A percentile compares a stretch with the other conserved stretches of the same genome.
These are phyloP conservation scores for Taphrina sp. DNA, from an alignment of 1,139 yeast species.

Conservation along the genomic window DNA sequence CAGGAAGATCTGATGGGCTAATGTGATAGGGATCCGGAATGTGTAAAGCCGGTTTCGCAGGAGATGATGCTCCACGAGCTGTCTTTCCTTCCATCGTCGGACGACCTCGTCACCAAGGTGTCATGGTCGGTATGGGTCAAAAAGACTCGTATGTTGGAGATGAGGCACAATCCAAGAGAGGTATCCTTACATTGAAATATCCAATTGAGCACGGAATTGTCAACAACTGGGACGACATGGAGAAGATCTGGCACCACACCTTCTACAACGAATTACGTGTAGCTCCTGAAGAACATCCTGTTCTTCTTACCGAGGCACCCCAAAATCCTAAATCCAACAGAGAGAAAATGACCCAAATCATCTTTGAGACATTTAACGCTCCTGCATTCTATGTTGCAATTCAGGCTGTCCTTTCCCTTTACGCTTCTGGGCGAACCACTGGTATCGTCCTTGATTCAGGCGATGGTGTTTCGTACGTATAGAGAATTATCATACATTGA, in stretches of 20 bases:
- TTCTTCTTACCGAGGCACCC: constrained; percentile 97
- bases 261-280: constrained; percentile 97
- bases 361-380: constrained; percentile 98
- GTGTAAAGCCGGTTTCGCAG: constrained; percentile 81
- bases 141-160: constrained; percentile 99
- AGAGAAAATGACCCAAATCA: constrained; percentile 98
- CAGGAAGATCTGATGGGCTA: not conserved
- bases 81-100: constrained; percentile 99
- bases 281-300: constrained; percentile 99
- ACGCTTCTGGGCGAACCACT: constrained; percentile 99
- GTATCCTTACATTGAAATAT: constrained; percentile 96
- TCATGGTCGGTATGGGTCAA: constrained; percentile 88
- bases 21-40: constrained; percentile 28
- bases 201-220: constrained; percentile 99
- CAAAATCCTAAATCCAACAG: constrained; percentile 99
- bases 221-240: constrained; percentile 99
- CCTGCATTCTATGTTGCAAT: constrained; percentile 99
- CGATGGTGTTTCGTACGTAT: constrained; percentile 72
- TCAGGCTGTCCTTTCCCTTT: constrained; percentile 96
- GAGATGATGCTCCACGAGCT: constrained; percentile 99
- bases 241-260: constrained; percentile 99
- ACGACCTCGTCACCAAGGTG: constrained; percentile 99
- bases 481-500: not conserved
- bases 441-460: constrained; percentile 99
- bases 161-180: constrained; percentile 99